Evolutionary conservation across 2,329 filamentous ascomycete genomes (phyloP).

Genomic region (Paradendryphiella salina): DNA sequence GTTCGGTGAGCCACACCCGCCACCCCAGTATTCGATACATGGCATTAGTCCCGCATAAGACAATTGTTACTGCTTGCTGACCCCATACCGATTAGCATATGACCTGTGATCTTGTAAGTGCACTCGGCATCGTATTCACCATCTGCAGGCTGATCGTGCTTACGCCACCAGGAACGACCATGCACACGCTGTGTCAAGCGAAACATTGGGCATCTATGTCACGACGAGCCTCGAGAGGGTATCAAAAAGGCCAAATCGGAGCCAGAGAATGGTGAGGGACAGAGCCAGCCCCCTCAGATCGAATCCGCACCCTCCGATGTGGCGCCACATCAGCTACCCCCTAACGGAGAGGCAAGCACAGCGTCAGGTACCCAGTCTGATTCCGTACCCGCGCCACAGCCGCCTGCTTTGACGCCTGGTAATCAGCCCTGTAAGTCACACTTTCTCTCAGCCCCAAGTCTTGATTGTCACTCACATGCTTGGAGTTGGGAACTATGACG

Average conservation of each 20-base stretch:
- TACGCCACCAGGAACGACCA: slow-evolving; percentile 73
- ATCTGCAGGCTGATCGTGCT: slow-evolving; percentile 41
- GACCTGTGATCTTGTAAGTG: slow-evolving; percentile 57
- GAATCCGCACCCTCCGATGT: slow-evolving; percentile 41
- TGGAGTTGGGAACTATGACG: slow-evolving; percentile 78
- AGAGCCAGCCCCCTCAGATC: slow-evolving; percentile 36
- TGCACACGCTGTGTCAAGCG: slow-evolving; percentile 98
- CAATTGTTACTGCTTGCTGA: slow-evolving; percentile 40
- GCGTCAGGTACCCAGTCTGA: slow-evolving; percentile 74
- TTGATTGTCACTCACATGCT: slow-evolving; percentile 30
- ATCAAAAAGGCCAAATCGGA: slow-evolving; percentile 76
- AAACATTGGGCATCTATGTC: slow-evolving; percentile 97
- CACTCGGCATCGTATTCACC: slow-evolving; percentile 9
- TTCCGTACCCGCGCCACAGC: slow-evolving; percentile 68
- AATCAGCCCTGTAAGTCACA: slow-evolving; percentile 73
- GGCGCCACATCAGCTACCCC: slow-evolving; percentile 41
- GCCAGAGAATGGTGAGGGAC: slow-evolving; percentile 42
- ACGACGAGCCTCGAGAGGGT: slow-evolving; percentile 88
- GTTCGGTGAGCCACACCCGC: slow-evolving; percentile 51
- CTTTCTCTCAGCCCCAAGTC: slow-evolving; percentile 28
- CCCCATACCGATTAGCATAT: slow-evolving; percentile 50
- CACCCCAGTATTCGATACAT: slow-evolving; percentile 28
- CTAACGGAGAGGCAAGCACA: slow-evolving; percentile 43
- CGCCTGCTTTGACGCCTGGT: slow-evolving; percentile 63
- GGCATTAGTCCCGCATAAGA: slow-evolving; percentile 22